phyloP scores from a whole-genome alignment of 305 asterid species.

The Salvia sclarea region DNA sequence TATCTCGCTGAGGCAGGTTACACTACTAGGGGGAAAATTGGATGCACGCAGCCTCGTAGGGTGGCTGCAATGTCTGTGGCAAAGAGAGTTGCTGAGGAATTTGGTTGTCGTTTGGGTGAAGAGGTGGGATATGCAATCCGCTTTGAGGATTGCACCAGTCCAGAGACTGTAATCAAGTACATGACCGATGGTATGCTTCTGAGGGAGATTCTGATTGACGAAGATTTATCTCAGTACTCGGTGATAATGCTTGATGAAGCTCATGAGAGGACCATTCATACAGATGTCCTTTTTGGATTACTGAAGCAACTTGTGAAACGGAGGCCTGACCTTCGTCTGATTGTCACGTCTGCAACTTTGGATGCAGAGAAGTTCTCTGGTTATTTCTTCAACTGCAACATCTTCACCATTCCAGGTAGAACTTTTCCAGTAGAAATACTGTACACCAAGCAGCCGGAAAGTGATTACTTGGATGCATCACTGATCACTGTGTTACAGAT shows the following conservation, averaged over 20 bases:
- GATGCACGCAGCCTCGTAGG: conserved; percentile 97
- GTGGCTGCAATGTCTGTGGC: conserved; percentile 99
- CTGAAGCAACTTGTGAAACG: conserved; percentile 69
- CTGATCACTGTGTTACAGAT: conserved; percentile 83
- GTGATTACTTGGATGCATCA: conserved; percentile 83
- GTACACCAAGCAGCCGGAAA: conserved; percentile 85
- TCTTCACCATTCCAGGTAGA: conserved; percentile 88
- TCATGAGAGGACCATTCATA: conserved; percentile 81
- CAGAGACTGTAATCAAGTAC: conserved; percentile 92
- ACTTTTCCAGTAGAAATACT: conserved; percentile 81
- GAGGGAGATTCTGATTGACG: conserved; percentile 88
- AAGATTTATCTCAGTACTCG: conserved; percentile 75
- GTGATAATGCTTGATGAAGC: conserved; percentile 95
- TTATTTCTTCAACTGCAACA: conserved; percentile 82
- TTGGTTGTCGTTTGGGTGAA: conserved; percentile 89
- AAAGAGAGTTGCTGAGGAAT: conserved; percentile 94
- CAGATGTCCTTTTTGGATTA: conserved; percentile 82
- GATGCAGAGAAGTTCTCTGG: conserved; percentile 95
- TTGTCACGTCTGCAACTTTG: conserved; percentile 88
- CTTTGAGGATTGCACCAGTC: conserved; percentile 95
- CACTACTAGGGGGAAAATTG: conserved; percentile 84
- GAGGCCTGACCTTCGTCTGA: conserved; percentile 88
- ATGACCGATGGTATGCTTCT: conserved; percentile 99
- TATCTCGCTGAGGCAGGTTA: conserved; percentile 97
- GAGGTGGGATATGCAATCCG: conserved; percentile 94